Base-by-base conservation (phyloP, 1,284 basidiomycete species). In the Ustilago curta region DNA sequence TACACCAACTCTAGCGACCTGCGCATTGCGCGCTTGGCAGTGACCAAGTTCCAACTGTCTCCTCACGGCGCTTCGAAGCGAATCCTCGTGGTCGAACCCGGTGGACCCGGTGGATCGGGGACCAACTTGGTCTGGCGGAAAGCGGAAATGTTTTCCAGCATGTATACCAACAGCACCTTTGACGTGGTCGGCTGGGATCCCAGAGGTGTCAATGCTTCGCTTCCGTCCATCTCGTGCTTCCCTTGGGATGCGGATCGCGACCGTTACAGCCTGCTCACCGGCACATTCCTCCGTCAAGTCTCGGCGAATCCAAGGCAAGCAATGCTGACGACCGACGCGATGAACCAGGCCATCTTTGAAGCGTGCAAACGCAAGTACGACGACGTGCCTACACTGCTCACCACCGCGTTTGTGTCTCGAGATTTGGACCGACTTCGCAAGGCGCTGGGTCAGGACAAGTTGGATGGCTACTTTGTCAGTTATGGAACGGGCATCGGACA, bases 131-230 rank as follows among this genome's bases (percentile, higher is more conserved):
- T 65, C 11, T 67, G 57, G 48, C 56, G 63, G 12, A 52, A 51
- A n/a, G 72, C 39, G 6, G 59, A 69, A 27, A 8, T 2, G 2
- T 32, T 51, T 3, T 44, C 59, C 4, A 6, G 18, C n/a, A 50
- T 35, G 18, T 77, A 64, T 45, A 65, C 66, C 11, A 32, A 74
- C 48, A 12, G 23, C 6, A 68, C 53, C 5, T 60, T 60, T 8
- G 75, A 77, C 29, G 63, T 77, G 4, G 51, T 77, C 0, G 75
- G 75, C 0, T 77, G 66, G 58, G 75, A 77, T 48, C 75, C 75
- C 0, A 44, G 75, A 1, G 74, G 75, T 1, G 75, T 73, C 51
- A 72, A 69, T 19, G 59, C 57, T 12, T 54, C 52, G 35, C 61
- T 47, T 27, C 74, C 70, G n/a, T 60, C 59, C 9, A 60, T 65